A percentile compares a stretch with the other conserved stretches of the same genome.
Conservation (phyloP, 495 filamentous ascomycete species). For the Stereocaulon alpinum region DNA sequence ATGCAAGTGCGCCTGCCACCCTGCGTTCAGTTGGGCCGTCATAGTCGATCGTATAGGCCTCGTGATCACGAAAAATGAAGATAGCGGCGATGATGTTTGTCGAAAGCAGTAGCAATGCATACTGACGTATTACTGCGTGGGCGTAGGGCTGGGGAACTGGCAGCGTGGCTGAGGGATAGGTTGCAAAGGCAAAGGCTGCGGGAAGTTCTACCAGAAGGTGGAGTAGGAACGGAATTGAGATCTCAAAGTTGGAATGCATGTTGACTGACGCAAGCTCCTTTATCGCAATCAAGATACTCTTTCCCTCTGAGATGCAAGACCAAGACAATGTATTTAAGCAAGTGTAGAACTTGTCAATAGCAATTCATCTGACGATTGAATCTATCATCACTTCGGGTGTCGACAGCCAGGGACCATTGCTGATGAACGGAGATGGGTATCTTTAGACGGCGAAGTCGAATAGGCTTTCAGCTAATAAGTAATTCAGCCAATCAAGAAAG, state of each 20-base stretch:
- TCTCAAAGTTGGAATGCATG: background rate
- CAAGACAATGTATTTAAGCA: background rate
- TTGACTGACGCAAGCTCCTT: too few species aligned
- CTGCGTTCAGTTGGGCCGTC: background rate
- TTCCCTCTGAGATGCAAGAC: background rate
- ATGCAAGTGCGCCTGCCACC: slow-evolving; percentile 25
- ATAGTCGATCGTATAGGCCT: slow-evolving; percentile 11
- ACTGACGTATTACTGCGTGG: slow-evolving; percentile 28
- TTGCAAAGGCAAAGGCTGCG: slow-evolving; percentile 27
- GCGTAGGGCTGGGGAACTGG: slow-evolving; percentile 20
- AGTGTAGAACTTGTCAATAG: background rate
- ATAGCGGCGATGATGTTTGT: slow-evolving; percentile 27
- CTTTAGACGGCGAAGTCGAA: too few species aligned
- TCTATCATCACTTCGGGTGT: too few species aligned
- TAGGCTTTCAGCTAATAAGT: too few species aligned
- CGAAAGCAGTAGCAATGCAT: slow-evolving; percentile 27
- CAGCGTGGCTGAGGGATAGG: slow-evolving; percentile 27
- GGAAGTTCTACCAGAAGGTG: slow-evolving; percentile 29
- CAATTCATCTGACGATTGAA: too few species aligned
- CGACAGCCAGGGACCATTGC: too few species aligned
- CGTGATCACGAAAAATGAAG: slow-evolving; percentile 16
- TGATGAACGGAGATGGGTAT: too few species aligned
- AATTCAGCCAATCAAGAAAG: too few species aligned
- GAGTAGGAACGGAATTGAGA: slow-evolving; percentile 22
- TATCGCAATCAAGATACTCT: too few species aligned